phyloP scores from a whole-genome alignment of 2,329 filamentous ascomycete species.

The Ophiostoma sp. region DNA sequence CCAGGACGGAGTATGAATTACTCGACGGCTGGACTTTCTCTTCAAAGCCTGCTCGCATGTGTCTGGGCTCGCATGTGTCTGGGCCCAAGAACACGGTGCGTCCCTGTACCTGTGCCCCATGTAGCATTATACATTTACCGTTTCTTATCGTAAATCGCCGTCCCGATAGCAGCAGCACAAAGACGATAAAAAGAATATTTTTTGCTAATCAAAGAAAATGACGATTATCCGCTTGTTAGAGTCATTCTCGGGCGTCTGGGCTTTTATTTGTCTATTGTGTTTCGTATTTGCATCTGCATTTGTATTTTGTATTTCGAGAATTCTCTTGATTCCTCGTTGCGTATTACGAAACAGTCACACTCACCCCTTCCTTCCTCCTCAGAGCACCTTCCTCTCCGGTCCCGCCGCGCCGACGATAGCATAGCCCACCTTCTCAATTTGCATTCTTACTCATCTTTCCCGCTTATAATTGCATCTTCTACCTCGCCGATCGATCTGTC shows the following conservation, averaged over 20 bases:
- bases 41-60: not conserved
- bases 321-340: not conserved
- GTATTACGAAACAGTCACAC: not conserved
- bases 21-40: slow-evolving; percentile 8
- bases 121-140: too few relatives aligned
- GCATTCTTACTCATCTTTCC: not conserved
- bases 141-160: slow-evolving; percentile 2
- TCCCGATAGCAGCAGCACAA: not conserved
- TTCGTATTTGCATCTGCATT: not conserved
- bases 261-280: not conserved
- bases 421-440: not conserved
- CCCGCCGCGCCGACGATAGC: slow-evolving; percentile 9
- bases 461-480: not conserved
- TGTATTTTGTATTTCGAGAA: not conserved
- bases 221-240: not conserved
- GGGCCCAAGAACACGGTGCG: too few relatives aligned
- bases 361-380: not conserved
- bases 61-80: not conserved
- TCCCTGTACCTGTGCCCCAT: too few relatives aligned
- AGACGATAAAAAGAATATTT: not conserved
- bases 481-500: not conserved
- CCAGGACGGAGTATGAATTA: not conserved
- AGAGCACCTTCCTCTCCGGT: not conserved
- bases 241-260: not conserved
- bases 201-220: not conserved